Base-by-base conservation (phyloP, 2,329 filamentous ascomycete species). In the Diplodia intermedia region DNA sequence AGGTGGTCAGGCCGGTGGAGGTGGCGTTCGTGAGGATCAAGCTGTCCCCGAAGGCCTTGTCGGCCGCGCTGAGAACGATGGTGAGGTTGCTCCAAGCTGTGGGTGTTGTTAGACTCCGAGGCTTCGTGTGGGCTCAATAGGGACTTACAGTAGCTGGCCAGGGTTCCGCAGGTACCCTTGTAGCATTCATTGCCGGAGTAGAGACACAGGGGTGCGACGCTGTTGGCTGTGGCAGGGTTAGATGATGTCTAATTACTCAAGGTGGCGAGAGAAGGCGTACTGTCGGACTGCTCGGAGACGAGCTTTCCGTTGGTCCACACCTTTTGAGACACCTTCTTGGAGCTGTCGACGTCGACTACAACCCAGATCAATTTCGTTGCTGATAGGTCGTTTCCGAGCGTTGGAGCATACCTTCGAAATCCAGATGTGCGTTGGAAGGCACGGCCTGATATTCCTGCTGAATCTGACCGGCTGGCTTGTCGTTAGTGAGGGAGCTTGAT, bases 171-270 rank as follows among this genome's bases (percentile, higher is more conserved):
- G 3, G 53, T 62, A 14, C 43, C 60, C 23, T 29, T 50, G 57
- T 68, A 69, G 43, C 68, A 69, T 52, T 69, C 68, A 14, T 55
- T 68, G 7, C 50, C 55, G 1, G 70, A 84, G 57, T 68, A 69
- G 3, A 65, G 53, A 1, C 31, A 14, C 18, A 40, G 8, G 14
- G 29, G 47, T 11, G 31, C 11, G 29, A 54, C 6, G 14, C 43
- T n/a, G 8, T 47, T 4, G 33, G 18, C 26, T 5, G 1, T 33
- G 0, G 12, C 2, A 11, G 15, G 20, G 11, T 36, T 15, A 50
- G 14, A 15, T 11, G n/a, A 8, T 26, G 47, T 8, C 3, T 1
- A 20, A 47, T 11, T 36, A n/a, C n/a, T n/a, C 1, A 2, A n/a
- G 3, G 6, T 3, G 4, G n/a, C 14, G 3, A n/a, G 7, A 6